A percentile compares a stretch with the other conserved stretches of the same genome.
Evolutionary conservation across 2,329 filamentous ascomycete species (phyloP).

Genomic region (Fusarium burgessii): DNA sequence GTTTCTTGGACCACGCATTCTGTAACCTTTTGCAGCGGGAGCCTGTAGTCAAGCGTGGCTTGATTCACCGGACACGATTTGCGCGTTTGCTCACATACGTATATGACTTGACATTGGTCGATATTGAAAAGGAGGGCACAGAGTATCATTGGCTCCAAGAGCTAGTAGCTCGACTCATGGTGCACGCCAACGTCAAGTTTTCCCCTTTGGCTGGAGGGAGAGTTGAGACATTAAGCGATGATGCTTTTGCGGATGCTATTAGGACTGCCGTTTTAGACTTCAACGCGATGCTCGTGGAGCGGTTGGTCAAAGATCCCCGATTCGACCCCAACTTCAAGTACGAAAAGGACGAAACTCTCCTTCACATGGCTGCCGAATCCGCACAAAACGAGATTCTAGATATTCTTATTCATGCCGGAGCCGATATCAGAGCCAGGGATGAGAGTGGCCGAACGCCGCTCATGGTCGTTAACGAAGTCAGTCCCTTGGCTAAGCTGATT

Average conservation of each 20-base stretch:
- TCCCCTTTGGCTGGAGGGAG: conserved; percentile 9
- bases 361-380: conserved; percentile 49
- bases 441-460: conserved; percentile 51
- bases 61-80: conserved; percentile 26
- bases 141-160: conserved; percentile 31
- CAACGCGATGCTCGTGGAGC: conserved; percentile 41
- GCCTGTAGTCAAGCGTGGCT: conserved; percentile 18
- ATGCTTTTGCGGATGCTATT: conserved; percentile 38
- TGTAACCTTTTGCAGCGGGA: conserved; percentile 29
- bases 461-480: conserved; percentile 48
- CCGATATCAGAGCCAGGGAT: conserved; percentile 48
- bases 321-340: conserved; percentile 48
- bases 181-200: conserved; percentile 26
- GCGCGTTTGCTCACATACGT: conserved; percentile 41
- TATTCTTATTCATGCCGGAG: conserved; percentile 45
- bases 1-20: conserved; percentile 34
- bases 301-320: conserved; percentile 47
- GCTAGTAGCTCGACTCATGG: conserved; percentile 31
- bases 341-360: conserved; percentile 9
- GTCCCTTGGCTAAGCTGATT: conserved; percentile 46
- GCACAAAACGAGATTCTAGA: conserved; percentile 45
- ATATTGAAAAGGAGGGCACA: neutral
- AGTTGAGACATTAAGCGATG: conserved; percentile 31
- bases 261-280: conserved; percentile 45
- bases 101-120: conserved; percentile 42